Base-by-base conservation (phyloP, 2,329 filamentous ascomycete species). In the Coniochaeta sp. region DNA sequence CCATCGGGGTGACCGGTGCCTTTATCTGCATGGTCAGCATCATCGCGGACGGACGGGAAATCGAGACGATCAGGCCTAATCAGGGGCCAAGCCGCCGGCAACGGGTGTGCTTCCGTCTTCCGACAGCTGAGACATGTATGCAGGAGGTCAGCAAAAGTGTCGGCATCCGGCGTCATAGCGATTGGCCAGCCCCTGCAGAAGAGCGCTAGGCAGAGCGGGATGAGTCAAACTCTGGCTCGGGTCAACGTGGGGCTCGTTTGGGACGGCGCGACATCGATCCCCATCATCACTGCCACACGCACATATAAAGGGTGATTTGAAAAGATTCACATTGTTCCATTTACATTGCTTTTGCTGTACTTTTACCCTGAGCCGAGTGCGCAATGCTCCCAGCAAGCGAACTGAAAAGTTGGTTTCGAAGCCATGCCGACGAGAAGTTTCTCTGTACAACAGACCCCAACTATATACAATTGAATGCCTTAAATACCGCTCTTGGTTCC, bases 401-500 rank as follows among this genome's bases (percentile, higher is more conserved):
- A 43, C 59, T 68, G 19, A 68, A 63, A 55, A 77, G 74, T 62
- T 84, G 82, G 82, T 79, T 77, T 64, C 76, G 76, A 50, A 60
- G 60, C 4, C 43, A 60, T 38, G 43, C 26, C 56, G 58, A 61
- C 57, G 77, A 80, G 64, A 76, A 78, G 60, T 88, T 84, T 70
- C 72, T 86, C 65, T 75, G 88, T 70, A 88, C 85, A 31, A 88
- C 84, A 40, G 81, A 88, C 67, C 79, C 79, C 33, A 68, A 72
- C 11, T 79, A 83, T 58, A 72, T 89, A 62, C 79, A 86, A 58
- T 72, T 81, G 26, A 70, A 77, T 38, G 78, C 78, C 36, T 74
- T 89, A 65, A 84, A 84, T 66, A 73, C 75, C 6, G 83, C 81
- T 24, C 81, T 88, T 64, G 76, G 69, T 17, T 81, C 80, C 0